Evolutionary conservation across 1,284 basidiomycete species (phyloP), one percentile per base, ranked within the genome.

Genomic region (Sanghuangporus baumii): DNA sequence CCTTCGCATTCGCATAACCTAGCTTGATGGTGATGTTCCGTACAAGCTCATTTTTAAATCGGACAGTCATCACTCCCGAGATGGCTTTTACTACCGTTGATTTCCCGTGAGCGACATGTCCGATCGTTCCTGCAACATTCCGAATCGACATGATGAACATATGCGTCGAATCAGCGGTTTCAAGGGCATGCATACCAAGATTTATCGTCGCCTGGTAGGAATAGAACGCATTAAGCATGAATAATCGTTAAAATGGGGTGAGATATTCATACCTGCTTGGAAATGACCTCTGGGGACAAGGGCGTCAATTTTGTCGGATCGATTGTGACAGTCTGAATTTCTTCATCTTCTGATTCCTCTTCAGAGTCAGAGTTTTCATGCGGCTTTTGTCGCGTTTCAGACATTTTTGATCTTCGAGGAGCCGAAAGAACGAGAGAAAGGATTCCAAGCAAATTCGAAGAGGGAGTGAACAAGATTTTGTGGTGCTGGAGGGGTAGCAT

Each of bases 11-110:
- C 57, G 96, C 96, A 75, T 99, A 99, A 55, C 91, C 97, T 55
- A 99, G 85, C 80, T 99, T 99, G 81, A 99, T 99, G 52, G 97
- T 99, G 71, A 99, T 99, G 78, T 99, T 99, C 68, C 96, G 82
- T 66, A 97, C 94, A 61, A 97, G 85, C 77, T 99, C 97, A 76
- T 98, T 98, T 83, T 99, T 99, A 80, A 99, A 99, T 71, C 96
- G 86, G 63, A 99, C 96, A 36, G 96, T 99, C 86, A 93, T 91
- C 12, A 98, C 96, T n/a, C 96, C 96, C 16, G 96, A 98, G 75
- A 99, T 98, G 55, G 96, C 96, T 78, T 98, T 96, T 66, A 98
- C 97, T 58, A 98, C 96, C 7, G 96, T 98, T 59, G 95, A 98
- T 81, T 99, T 98, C 71, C 96, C 96, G 84, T 99, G 96, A 36